These are phyloP conservation scores for Fusarium illudens DNA, from an alignment of 2,329 filamentous ascomycete species.

Conservation along the genomic window DNA sequence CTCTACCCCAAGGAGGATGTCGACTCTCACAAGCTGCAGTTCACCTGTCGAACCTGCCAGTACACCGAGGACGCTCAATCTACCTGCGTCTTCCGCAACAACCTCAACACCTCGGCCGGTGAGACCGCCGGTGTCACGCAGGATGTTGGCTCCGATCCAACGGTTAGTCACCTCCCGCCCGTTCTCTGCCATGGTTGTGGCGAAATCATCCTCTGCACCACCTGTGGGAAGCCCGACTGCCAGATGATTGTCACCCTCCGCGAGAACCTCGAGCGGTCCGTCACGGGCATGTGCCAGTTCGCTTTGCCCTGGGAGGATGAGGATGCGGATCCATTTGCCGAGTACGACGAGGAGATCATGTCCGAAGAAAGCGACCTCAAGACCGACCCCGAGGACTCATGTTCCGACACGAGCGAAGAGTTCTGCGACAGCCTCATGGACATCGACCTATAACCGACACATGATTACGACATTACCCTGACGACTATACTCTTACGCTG, in stretches of 20 bases:
- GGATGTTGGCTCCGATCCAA: conserved; percentile 96
- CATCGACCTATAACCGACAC: conserved; percentile 26
- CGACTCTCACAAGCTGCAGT: conserved; percentile 83
- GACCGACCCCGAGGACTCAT: conserved; percentile 30
- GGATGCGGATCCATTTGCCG: conserved; percentile 45
- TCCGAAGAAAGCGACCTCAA: conserved; percentile 36
- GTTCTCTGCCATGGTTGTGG: conserved; percentile 59
- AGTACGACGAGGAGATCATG: conserved; percentile 52
- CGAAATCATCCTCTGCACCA: conserved; percentile 52
- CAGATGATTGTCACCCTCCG: conserved; percentile 32
- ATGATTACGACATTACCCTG: conserved; percentile 3
- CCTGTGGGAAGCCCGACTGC: conserved; percentile 46
- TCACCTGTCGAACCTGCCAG: conserved; percentile 94
- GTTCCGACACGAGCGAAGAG: conserved; percentile 36
- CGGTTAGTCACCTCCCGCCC: conserved; percentile 77
- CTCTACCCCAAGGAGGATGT: conserved; percentile 96
- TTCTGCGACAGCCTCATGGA: conserved; percentile 37
- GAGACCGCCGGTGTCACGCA: conserved; percentile 97
- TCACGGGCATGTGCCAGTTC: conserved; percentile 45
- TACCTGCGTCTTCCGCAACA: conserved; percentile 94
- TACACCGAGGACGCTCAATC: conserved; percentile 88
- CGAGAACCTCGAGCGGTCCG: conserved; percentile 33
- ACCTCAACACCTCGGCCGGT: conserved; percentile 88
- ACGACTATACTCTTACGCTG: conserved; percentile 9
- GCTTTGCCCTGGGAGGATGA: conserved; percentile 41